Evolutionary conservation across 805 yeast genomes (phyloP).

Genomic region (Candida methanosorbosa): DNA sequence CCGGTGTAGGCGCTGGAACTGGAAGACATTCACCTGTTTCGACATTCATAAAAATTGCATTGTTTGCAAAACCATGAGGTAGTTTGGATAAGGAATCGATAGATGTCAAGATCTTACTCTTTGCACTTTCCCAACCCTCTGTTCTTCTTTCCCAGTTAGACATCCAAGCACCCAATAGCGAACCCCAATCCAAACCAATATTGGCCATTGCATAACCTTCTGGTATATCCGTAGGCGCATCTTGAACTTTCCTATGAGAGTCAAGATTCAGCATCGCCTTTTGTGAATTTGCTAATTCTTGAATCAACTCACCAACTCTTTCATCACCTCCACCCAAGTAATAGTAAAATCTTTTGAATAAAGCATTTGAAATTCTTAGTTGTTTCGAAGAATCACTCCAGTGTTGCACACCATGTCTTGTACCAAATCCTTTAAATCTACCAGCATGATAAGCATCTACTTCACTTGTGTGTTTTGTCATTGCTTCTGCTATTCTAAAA

Average conservation of each 20-base stretch:
- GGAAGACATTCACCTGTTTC: slow-evolving; percentile 4
- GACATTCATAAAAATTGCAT: slow-evolving; percentile 4
- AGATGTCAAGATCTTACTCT: slow-evolving; percentile 1
- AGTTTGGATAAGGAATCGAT: neutral
- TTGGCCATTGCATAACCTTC: slow-evolving; percentile 1
- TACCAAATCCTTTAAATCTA: slow-evolving; percentile 2
- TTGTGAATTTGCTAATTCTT: neutral
- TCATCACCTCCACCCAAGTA: slow-evolving; percentile 4
- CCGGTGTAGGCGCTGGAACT: slow-evolving; percentile 6
- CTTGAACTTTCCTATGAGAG: slow-evolving; percentile 4
- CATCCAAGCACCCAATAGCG: slow-evolving; percentile 2
- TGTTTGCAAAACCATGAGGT: slow-evolving; percentile 5
- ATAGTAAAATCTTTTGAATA: slow-evolving; percentile 2
- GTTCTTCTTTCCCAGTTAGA: slow-evolving; percentile 2
- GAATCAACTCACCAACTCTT: slow-evolving; percentile 3
- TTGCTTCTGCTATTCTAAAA: slow-evolving; percentile 2
- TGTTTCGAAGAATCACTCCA: slow-evolving; percentile 3
- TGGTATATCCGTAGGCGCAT: neutral
- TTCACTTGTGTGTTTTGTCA: slow-evolving; percentile 4
- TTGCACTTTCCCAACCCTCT: slow-evolving; percentile 1
- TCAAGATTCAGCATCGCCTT: slow-evolving; percentile 1
- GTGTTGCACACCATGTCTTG: slow-evolving; percentile 4
- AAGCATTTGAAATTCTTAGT: slow-evolving; percentile 3
- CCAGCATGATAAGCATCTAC: slow-evolving; percentile 3
- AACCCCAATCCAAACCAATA: slow-evolving; percentile 2